These are phyloP conservation scores for Plasmodium vivax DNA, from an alignment of 169 alveolate species.

Conservation along the genomic window DNA sequence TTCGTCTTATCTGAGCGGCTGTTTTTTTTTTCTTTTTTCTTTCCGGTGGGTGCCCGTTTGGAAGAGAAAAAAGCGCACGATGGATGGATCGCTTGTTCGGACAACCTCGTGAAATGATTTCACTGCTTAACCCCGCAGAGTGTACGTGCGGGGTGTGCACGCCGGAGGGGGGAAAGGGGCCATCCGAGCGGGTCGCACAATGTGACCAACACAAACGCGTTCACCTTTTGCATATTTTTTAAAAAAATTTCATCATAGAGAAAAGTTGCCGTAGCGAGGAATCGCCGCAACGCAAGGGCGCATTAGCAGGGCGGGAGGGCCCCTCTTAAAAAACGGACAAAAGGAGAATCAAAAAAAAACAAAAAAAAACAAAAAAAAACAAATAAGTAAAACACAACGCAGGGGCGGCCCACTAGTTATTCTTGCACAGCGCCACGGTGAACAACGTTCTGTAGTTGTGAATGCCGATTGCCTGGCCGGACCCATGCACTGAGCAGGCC, in stretches of 20 bases:
- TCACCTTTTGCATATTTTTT: neutral
- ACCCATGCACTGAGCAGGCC: conserved; percentile 68
- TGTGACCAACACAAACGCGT: neutral
- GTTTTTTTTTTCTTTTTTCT: no score
- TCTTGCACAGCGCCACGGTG: conserved; percentile 20
- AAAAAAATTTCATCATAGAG: neutral
- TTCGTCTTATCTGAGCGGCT: neutral
- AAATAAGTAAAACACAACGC: neutral
- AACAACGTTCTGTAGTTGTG: conserved; percentile 36
- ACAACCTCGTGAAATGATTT: neutral
- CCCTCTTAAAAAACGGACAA: neutral
- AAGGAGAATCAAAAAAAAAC: neutral
- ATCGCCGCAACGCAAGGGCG: neutral
- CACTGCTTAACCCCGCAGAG: neutral
- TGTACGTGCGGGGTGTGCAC: neutral
- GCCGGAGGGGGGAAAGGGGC: neutral
- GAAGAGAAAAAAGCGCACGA: no score
- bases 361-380: neutral
- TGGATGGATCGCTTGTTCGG: neutral
- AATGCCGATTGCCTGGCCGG: conserved; percentile 40
- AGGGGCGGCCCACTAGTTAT: neutral
- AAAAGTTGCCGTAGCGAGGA: neutral
- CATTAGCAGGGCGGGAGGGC: neutral
- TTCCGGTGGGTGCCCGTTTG: neutral
- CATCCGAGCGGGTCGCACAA: neutral